A percentile compares a stretch with the other conserved stretches of the same genome.
These are phyloP conservation scores for Sorghum bicolor DNA, from an alignment of 176 grass and related monocot genomes.

Conservation along the genomic window Sorghum_bicolor_NCBIv3 NC_012875.2:59896001-59896500, in stretches of 20 bases:
- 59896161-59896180: not conserved
- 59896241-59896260: not conserved
- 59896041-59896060: not conserved
- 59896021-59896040: not conserved
- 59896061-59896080: slow-evolving; percentile 1
- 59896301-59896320: slow-evolving; percentile 64
- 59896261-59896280: not conserved
- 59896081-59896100: slow-evolving; percentile 13
- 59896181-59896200: not conserved
- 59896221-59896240: not conserved
- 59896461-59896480: slow-evolving; percentile 77
- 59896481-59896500: slow-evolving; percentile 98
- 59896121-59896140: not conserved
- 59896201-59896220: not conserved
- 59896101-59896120: not conserved
- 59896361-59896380: slow-evolving; percentile 84
- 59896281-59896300: not conserved
- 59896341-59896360: slow-evolving; percentile 99
- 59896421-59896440: slow-evolving; percentile 75
- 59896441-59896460: slow-evolving; percentile 83
- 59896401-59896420: slow-evolving; percentile 75
- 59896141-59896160: not conserved
- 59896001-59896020: not conserved
- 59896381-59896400: slow-evolving; percentile 95
- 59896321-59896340: slow-evolving; percentile 97